A percentile compares a stretch with the other conserved stretches of the same genome.
Evolutionary conservation across 768 basidiomycete genomes (phyloP).

Genomic region (Pleurotus citrinopileatus): DNA sequence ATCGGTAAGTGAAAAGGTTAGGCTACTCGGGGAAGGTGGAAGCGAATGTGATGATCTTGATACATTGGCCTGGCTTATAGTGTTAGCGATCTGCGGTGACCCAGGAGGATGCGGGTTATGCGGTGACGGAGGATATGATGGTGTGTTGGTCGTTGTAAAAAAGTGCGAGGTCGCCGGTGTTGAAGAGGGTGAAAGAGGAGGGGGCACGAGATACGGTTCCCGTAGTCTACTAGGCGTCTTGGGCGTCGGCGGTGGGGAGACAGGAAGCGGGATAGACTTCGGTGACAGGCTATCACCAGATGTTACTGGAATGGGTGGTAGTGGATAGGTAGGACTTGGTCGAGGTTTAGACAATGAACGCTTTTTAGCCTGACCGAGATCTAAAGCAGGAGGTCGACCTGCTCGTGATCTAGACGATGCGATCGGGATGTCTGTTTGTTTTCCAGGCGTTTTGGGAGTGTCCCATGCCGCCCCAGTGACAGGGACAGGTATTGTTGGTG

Average conservation of each 20-base stretch:
- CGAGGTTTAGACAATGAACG: neutral
- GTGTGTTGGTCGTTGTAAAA: conserved; percentile 10
- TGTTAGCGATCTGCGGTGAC: neutral
- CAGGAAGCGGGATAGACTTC: conserved; percentile 13
- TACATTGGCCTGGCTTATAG: neutral
- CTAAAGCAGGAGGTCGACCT: conserved; percentile 5
- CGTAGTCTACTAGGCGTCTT: conserved; percentile 15
- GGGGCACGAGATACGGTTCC: conserved; percentile 12
- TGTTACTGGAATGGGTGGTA: neutral
- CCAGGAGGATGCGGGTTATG: conserved; percentile 12
- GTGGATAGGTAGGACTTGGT: conserved; percentile 7
- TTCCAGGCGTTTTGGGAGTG: neutral
- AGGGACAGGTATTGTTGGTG: conserved; percentile 8
- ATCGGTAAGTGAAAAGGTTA: conserved; percentile 8
- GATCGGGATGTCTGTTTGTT: neutral
- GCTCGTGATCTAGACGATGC: neutral
- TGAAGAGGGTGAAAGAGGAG: conserved; percentile 15
- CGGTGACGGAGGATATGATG: conserved; percentile 13
- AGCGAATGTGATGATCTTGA: neutral
- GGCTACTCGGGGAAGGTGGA: neutral
- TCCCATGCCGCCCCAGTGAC: neutral
- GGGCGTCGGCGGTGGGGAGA: conserved; percentile 14
- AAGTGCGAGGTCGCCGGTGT: neutral
- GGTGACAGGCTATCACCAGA: conserved; percentile 1
- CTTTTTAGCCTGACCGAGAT: conserved; percentile 3